Evolutionary conservation across 352 stramenopile genomes (phyloP).

Genomic region (Pythium rhizo-oryzae): DNA sequence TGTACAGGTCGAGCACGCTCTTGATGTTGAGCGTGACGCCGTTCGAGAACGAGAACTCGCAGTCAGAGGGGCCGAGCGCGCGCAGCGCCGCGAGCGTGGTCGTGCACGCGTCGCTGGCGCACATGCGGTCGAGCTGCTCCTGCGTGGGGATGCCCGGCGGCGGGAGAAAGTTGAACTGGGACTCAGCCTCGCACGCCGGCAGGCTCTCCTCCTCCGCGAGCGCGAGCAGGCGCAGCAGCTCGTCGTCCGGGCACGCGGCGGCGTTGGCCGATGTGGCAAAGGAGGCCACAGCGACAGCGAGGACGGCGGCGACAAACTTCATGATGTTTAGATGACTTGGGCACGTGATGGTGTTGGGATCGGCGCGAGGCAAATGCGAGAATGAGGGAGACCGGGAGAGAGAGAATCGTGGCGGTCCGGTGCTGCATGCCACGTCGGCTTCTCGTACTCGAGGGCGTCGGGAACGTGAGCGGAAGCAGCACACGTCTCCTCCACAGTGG

Average conservation of each 20-base stretch:
- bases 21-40: constrained; percentile 2
- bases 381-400: no score
- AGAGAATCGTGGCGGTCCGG: no score
- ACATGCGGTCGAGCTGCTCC: not conserved
- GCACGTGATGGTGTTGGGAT: no score
- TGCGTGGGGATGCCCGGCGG: not conserved
- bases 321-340: not conserved
- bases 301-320: not conserved
- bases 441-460: no score
- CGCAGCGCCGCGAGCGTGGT: not conserved
- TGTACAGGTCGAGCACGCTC: not conserved
- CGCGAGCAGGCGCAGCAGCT: not conserved
- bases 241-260: not conserved
- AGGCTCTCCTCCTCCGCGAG: not conserved
- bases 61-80: not conserved
- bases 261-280: not conserved
- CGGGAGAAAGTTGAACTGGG: not conserved
- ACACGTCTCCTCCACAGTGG: no score
- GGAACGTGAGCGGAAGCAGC: no score
- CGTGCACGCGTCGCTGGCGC: not conserved
- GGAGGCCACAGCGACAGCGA: not conserved
- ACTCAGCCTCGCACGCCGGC: not conserved
- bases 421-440: no score
- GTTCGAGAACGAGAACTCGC: not conserved
- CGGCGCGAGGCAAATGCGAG: no score